Base-by-base conservation (phyloP, 1,284 basidiomycete genomes). In the Ustilago xerochloae region DNA sequence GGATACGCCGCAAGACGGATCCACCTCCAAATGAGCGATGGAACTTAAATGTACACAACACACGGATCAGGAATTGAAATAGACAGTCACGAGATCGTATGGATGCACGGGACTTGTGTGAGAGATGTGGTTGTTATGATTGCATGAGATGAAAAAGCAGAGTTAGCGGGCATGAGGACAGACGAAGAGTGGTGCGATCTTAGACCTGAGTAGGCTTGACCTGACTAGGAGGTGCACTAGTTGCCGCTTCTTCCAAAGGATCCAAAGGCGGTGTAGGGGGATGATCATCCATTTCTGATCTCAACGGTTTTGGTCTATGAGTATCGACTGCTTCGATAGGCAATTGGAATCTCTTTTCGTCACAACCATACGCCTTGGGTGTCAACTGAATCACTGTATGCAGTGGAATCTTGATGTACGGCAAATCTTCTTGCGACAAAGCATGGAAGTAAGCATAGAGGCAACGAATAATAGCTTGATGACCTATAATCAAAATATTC, bases 341-440 rank as follows among this genome's bases (percentile, higher is more conserved):
- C 30, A 82, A 60, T 43, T 76, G 74, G 69, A 77, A 94, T 88
- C 97, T 88, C 85, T 96, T 94, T 85, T 99, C 97, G 84, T 97
- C 94, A 87, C 96, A 99, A 20, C 97, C 97, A 83, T 99, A 99
- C 1, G 97, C 97, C 84, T 93, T 94, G 2, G 97, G 97, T 0
- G 96, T 98, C 55, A 99, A 78, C 86, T 98, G 97, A 85, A 99
- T 97, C 32, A 99, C 91, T 0, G 96, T 99, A 84, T 99, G 97
- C 57, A 98, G 86, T 0, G 86, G 86, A 35, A 87, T 85, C 86
- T 97, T 97, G 88, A 99, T 94, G 84, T 99, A 99, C 22, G 97
- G 97, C 50, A 99, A 88, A 82, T 99, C 94, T 35, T 90, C 93
- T 85, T 97, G 97, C 4, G 92, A 89, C 18, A 97, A 87, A 75